Conservation (phyloP, 306 rosid species). For the Begonia masoniana region DNA sequence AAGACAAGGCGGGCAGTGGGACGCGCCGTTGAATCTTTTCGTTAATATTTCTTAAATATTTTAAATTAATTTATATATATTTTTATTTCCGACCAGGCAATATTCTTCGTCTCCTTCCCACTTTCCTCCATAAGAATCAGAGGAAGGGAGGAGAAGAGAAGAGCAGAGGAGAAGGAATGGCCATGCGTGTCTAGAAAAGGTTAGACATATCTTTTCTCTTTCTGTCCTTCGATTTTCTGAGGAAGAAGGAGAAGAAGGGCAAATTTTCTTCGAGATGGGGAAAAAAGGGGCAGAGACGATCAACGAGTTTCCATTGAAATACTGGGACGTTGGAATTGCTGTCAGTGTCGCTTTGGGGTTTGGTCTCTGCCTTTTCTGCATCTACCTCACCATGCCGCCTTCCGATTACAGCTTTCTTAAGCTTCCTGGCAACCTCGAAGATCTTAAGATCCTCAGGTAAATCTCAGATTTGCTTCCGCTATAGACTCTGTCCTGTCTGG, state of each 20-base stretch:
- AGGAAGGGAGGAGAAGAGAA: constrained; percentile 2
- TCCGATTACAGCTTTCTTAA: constrained; percentile 97
- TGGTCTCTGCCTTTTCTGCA: constrained; percentile 34
- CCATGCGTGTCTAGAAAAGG: not conserved
- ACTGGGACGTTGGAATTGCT: constrained; percentile 53
- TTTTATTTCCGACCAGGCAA: not conserved
- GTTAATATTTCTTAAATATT: no score
- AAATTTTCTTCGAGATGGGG: constrained; percentile 12
- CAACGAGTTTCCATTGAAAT: constrained; percentile 37
- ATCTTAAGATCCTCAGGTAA: constrained; percentile 75
- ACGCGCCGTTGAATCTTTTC: no score
- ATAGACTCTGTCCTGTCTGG: no score
- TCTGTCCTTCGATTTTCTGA: constrained; percentile 10
- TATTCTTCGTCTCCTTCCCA: not conserved
- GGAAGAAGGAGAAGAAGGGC: constrained; percentile 4
- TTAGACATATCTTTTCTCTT: not conserved
- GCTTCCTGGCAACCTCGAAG: constrained; percentile 78
- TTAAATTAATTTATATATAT: no score
- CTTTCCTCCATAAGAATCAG: constrained; percentile 1
- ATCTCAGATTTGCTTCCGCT: not conserved
- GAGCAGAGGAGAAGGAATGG: constrained; percentile 1
- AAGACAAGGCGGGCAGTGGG: no score
- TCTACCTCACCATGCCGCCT: constrained; percentile 78
- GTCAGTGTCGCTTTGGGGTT: constrained; percentile 52
- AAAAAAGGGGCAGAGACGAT: constrained; percentile 14